These are phyloP conservation scores for Paecilomyces fulvus DNA, from an alignment of 2,329 filamentous ascomycete species.

Conservation along the genomic window DNA sequence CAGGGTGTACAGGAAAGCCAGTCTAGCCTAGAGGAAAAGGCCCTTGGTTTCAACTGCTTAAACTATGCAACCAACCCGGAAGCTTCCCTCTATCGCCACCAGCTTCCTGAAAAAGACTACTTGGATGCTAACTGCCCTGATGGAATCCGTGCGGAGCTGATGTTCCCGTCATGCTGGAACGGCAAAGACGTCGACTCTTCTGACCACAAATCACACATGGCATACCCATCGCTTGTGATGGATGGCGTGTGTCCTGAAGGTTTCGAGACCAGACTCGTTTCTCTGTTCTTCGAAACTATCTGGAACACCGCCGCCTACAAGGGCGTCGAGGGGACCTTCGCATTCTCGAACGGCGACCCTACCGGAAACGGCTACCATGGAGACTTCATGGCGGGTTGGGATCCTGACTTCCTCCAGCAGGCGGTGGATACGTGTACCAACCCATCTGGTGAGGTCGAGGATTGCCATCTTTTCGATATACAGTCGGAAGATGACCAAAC, in stretches of 20 bases:
- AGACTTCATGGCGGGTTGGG: slow-evolving; percentile 76
- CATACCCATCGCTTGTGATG: slow-evolving; percentile 70
- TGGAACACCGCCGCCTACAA: slow-evolving; percentile 63
- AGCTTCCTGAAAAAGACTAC: slow-evolving; percentile 68
- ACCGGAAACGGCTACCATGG: slow-evolving; percentile 68
- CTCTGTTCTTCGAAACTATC: slow-evolving; percentile 79
- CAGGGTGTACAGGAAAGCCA: slow-evolving; percentile 57
- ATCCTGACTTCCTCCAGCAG: slow-evolving; percentile 56
- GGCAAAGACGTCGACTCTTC: slow-evolving; percentile 51
- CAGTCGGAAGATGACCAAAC: slow-evolving; percentile 48
- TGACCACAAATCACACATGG: slow-evolving; percentile 58
- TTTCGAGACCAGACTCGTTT: slow-evolving; percentile 60
- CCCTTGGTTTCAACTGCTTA: slow-evolving; percentile 90
- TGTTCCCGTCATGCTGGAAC: slow-evolving; percentile 88
- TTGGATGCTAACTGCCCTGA: slow-evolving; percentile 75
- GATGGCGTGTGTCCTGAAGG: slow-evolving; percentile 65
- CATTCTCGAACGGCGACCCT: slow-evolving; percentile 69
- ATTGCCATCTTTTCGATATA: slow-evolving; percentile 68
- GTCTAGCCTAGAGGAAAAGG: slow-evolving; percentile 63
- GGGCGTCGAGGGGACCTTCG: slow-evolving; percentile 58
- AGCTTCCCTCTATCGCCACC: slow-evolving; percentile 70
- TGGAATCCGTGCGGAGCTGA: slow-evolving; percentile 72
- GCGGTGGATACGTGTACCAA: slow-evolving; percentile 72
- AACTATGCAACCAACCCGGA: slow-evolving; percentile 64
- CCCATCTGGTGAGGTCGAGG: slow-evolving; percentile 56